These are phyloP conservation scores for Ceratocystis albifundus DNA, from an alignment of 2,329 filamentous ascomycete genomes.

Conservation along the genomic window DNA sequence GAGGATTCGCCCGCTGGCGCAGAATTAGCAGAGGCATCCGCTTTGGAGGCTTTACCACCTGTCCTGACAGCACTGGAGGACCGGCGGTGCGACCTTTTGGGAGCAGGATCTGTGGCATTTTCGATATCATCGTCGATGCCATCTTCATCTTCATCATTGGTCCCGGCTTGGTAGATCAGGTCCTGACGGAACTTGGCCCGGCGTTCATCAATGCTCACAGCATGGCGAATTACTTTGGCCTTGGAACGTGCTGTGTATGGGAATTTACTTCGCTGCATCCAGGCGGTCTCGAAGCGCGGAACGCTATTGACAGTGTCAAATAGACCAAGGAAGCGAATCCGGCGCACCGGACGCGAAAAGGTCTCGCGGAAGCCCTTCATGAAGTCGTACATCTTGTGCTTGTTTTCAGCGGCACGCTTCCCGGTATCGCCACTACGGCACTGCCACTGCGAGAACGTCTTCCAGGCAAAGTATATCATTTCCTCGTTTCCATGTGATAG, in stretches of 20 bases:
- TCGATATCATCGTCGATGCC: conserved; percentile 10
- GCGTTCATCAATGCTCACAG: conserved; percentile 59
- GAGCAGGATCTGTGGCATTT: neutral
- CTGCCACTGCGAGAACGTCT: conserved; percentile 65
- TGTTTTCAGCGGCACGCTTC: conserved; percentile 34
- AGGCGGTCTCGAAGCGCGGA: conserved; percentile 60
- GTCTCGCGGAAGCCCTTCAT: conserved; percentile 74
- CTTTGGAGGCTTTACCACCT: neutral
- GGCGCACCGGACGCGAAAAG: conserved; percentile 61
- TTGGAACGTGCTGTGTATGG: conserved; percentile 52
- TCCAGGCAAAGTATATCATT: conserved; percentile 75
- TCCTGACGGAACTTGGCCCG: conserved; percentile 62
- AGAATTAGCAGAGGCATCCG: neutral
- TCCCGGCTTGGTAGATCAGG: conserved; percentile 44
- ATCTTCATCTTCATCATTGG: conserved; percentile 22
- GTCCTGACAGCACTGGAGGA: neutral
- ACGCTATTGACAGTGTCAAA: conserved; percentile 78
- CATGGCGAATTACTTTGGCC: conserved; percentile 53
- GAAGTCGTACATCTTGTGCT: conserved; percentile 56
- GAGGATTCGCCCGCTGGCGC: conserved; percentile 19
- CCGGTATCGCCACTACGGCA: conserved; percentile 39
- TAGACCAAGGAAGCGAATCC: conserved; percentile 64
- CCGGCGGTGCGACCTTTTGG: neutral
- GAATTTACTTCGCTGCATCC: conserved; percentile 70
- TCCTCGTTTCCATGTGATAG: conserved; percentile 75